These are phyloP conservation scores for Sesbania bispinosa DNA, from an alignment of 306 rosid genomes.

Conservation along the genomic window DNA sequence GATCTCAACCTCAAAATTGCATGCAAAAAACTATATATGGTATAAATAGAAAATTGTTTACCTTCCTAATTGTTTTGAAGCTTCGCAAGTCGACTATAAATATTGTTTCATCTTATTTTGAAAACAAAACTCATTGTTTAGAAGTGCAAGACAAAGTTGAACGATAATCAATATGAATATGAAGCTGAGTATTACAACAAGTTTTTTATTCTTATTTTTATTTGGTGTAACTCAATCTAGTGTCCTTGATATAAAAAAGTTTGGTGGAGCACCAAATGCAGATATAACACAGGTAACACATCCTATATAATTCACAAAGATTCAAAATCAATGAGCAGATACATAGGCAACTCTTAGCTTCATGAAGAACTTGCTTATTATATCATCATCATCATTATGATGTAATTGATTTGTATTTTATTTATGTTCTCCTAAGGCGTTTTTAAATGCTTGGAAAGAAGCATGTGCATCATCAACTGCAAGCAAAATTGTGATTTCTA, in stretches of 20 bases:
- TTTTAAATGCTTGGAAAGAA: constrained; percentile 30
- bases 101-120: background rate
- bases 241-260: background rate
- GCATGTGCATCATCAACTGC: constrained; percentile 32
- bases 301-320: no score
- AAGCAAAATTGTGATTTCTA: constrained; percentile 27
- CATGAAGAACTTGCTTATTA: no score
- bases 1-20: background rate
- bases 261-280: constrained; percentile 18
- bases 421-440: constrained; percentile 26
- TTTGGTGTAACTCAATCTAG: background rate
- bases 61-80: background rate
- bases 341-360: background rate
- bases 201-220: background rate
- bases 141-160: background rate
- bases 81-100: background rate
- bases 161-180: background rate
- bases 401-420: background rate
- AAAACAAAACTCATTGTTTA: background rate
- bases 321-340: no score
- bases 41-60: background rate
- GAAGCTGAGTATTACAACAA: background rate
- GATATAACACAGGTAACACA: constrained; percentile 23
- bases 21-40: background rate
- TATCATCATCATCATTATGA: background rate